A percentile compares a stretch with the other conserved stretches of the same genome.
These are phyloP conservation scores for Starmera stellimalicola DNA, from an alignment of 1,139 yeast genomes.

Conservation along the genomic window DNA sequence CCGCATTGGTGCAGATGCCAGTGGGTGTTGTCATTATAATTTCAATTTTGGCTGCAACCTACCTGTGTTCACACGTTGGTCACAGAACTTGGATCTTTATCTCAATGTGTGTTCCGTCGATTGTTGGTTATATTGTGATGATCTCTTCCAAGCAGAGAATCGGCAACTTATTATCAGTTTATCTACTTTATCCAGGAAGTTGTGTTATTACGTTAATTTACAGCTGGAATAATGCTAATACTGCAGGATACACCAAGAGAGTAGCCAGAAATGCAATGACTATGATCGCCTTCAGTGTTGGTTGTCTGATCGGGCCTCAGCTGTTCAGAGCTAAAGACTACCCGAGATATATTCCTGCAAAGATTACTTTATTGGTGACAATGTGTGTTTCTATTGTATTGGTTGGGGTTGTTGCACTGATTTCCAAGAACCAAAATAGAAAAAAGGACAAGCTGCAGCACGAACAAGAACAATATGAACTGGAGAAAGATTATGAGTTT, in stretches of 20 bases:
- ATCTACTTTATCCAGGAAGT: slow-evolving; percentile 27
- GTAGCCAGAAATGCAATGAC: slow-evolving; percentile 31
- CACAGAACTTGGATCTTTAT: slow-evolving; percentile 24
- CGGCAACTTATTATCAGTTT: slow-evolving; percentile 32
- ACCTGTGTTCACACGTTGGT: slow-evolving; percentile 16
- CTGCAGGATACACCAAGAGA: slow-evolving; percentile 33
- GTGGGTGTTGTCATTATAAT: slow-evolving; percentile 32
- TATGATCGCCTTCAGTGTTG: slow-evolving; percentile 30
- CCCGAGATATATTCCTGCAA: slow-evolving; percentile 36
- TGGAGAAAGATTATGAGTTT: slow-evolving; percentile 33
- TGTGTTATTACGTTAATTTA: slow-evolving; percentile 34
- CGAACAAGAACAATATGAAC: slow-evolving; percentile 11
- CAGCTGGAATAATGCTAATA: slow-evolving; percentile 28
- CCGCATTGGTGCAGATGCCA: slow-evolving; percentile 43
- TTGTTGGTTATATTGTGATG: slow-evolving; percentile 35
- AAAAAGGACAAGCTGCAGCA: slow-evolving; percentile 17
- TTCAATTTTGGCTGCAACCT: slow-evolving; percentile 25
- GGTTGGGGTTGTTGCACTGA: slow-evolving; percentile 20
- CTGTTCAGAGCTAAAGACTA: slow-evolving; percentile 30
- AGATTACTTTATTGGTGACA: slow-evolving; percentile 39
- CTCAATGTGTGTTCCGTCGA: slow-evolving; percentile 31
- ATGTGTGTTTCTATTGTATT: slow-evolving; percentile 20
- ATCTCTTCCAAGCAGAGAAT: slow-evolving; percentile 28
- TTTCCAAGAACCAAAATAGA: slow-evolving; percentile 23
- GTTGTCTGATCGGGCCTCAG: slow-evolving; percentile 36